phyloP scores from a whole-genome alignment of 768 basidiomycete species.

The Strobilomyces echinocephalus region DNA sequence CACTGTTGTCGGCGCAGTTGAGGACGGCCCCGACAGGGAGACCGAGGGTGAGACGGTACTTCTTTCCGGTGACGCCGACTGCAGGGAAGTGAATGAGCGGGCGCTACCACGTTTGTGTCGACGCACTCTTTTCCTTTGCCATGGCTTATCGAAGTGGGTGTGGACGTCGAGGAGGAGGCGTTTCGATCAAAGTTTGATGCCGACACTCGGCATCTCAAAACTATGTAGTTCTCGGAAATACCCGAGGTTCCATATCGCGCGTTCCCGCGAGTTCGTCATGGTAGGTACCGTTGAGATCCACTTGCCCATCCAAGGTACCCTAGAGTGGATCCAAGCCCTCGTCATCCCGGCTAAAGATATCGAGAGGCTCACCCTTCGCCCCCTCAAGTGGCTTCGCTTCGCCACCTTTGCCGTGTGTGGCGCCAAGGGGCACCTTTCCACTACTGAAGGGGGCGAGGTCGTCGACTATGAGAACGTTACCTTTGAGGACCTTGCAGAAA shows the following conservation, averaged over 20 bases:
- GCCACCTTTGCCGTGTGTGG: too few relatives aligned
- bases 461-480: too few relatives aligned
- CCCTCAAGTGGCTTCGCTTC: too few relatives aligned
- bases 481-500: too few relatives aligned
- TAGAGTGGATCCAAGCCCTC: too few relatives aligned
- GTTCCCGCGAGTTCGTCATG: too few relatives aligned
- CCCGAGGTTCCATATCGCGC: not conserved
- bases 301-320: too few relatives aligned
- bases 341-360: too few relatives aligned
- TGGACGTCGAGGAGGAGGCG: not conserved
- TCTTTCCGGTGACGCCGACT: constrained; percentile 79
- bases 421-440: too few relatives aligned
- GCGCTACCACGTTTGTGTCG: not conserved
- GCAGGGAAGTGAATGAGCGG: constrained; percentile 6
- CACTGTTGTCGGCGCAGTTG: constrained; percentile 99
- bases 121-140: constrained; percentile 25
- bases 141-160: constrained; percentile 11
- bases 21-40: constrained; percentile 91
- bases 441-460: too few relatives aligned
- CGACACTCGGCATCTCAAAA: constrained; percentile 16
- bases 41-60: constrained; percentile 93
- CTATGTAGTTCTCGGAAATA: constrained; percentile 15
- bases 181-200: constrained; percentile 21
- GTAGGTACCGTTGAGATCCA: too few relatives aligned
- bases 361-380: too few relatives aligned